Conservation (phyloP, 2,329 filamentous ascomycete species). For the Colletotrichum sojae region DNA sequence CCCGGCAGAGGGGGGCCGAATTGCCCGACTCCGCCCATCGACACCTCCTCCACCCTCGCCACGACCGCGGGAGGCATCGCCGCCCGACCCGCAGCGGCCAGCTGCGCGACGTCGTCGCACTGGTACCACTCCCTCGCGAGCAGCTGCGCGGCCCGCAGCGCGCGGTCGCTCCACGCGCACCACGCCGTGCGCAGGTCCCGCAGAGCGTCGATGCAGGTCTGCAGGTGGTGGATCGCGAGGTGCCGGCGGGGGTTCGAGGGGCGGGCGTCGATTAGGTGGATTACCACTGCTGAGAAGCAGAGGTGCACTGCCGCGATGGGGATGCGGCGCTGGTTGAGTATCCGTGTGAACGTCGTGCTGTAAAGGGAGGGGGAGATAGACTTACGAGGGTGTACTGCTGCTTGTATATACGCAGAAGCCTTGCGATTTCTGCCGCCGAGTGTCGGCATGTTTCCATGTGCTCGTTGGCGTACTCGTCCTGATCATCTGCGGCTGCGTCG, state of each 20-base stretch:
- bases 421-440: conserved; percentile 43
- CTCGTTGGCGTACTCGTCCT: conserved; percentile 12
- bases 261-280: conserved; percentile 43
- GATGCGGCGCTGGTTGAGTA: conserved; percentile 31
- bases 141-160: conserved; percentile 34
- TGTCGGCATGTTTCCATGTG: conserved; percentile 43
- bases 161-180: conserved; percentile 41
- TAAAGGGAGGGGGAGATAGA: background rate
- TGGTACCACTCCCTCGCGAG: conserved; percentile 42
- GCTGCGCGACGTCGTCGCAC: conserved; percentile 35
- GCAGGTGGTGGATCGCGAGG: conserved; percentile 34
- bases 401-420: conserved; percentile 42
- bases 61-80: too few species aligned
- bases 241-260: conserved; percentile 32
- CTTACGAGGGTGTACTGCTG: conserved; percentile 44
- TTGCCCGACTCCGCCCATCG: background rate
- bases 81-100: background rate
- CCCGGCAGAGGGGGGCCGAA: background rate
- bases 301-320: conserved; percentile 43
- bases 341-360: background rate
- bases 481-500: background rate
- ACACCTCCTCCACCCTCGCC: background rate
- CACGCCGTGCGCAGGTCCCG: conserved; percentile 39
- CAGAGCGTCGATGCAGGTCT: conserved; percentile 39
- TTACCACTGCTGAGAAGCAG: conserved; percentile 40